Conservation (phyloP, 257 asterid species). For the Solanum dulcamara region DNA sequence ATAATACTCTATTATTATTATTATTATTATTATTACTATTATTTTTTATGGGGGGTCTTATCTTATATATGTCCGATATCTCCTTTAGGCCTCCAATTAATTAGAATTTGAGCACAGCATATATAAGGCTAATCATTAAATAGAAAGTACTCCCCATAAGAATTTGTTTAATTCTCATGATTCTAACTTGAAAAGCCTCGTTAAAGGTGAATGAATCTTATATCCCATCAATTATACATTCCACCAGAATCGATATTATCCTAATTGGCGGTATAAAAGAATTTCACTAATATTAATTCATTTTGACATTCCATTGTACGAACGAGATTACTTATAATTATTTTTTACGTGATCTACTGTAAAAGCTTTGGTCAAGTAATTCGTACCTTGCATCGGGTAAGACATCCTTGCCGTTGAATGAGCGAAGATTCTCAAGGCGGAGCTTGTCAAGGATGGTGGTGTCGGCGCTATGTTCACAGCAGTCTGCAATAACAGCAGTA, state of each 20-base stretch:
- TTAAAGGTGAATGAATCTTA: background rate
- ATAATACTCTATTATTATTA: too few relatives aligned
- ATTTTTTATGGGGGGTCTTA: too few relatives aligned
- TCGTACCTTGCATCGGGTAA: conserved; percentile 76
- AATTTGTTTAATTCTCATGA: too few relatives aligned
- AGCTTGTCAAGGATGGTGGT: conserved; percentile 72
- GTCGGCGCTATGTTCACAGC: conserved; percentile 89
- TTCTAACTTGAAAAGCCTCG: background rate
- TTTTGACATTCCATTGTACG: background rate
- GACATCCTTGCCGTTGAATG: conserved; percentile 51
- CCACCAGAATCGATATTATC: background rate
- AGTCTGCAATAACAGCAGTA: conserved; percentile 68
- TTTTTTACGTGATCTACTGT: background rate
- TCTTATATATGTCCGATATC: background rate
- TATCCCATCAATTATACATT: background rate
- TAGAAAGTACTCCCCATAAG: background rate
- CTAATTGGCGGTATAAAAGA: background rate
- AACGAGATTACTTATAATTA: background rate
- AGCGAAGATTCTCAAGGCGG: conserved; percentile 56
- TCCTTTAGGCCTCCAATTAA: too few relatives aligned
- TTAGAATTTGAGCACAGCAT: too few relatives aligned
- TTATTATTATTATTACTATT: too few relatives aligned
- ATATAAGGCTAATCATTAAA: too few relatives aligned
- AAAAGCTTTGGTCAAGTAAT: background rate
- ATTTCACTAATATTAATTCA: background rate